A percentile compares a stretch with the other conserved stretches of the same genome.
phyloP scores from a whole-genome alignment of 441 rosid species.

The Eutrema salsugineum region DNA sequence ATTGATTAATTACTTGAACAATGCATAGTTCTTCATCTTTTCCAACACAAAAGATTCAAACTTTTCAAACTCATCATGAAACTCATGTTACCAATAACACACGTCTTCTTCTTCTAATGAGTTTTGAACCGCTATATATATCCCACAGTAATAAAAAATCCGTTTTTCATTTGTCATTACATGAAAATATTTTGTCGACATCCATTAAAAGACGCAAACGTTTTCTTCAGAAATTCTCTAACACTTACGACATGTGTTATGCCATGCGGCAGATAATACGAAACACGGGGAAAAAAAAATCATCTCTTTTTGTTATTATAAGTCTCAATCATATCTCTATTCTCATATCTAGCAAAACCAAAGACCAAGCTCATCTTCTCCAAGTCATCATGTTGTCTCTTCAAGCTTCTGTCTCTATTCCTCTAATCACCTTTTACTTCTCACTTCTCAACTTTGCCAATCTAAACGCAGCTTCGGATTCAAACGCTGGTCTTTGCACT shows the following conservation, averaged over 20 bases:
- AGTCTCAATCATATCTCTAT: neutral
- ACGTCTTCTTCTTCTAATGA: neutral
- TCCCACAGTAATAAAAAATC: neutral
- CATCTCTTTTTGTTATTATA: neutral
- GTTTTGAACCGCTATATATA: neutral
- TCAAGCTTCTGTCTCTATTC: neutral
- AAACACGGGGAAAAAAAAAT: constrained; percentile 9
- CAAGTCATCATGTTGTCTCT: constrained; percentile 23
- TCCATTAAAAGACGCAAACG: constrained; percentile 17
- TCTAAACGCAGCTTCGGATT: constrained; percentile 17
- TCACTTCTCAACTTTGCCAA: constrained; percentile 9
- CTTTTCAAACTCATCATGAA: neutral
- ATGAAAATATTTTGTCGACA: constrained; percentile 22
- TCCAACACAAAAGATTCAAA: neutral
- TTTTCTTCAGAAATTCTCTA: constrained; percentile 16
- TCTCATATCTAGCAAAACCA: neutral
- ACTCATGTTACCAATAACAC: neutral
- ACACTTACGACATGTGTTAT: constrained; percentile 53
- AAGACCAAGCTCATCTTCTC: constrained; percentile 15
- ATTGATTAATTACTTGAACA: neutral
- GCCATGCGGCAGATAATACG: constrained; percentile 64
- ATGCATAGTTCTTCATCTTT: neutral
- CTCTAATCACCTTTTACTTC: constrained; percentile 11
- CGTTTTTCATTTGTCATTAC: constrained; percentile 4
- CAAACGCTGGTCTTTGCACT: constrained; percentile 21